Percentiles rank a stretch among this genome's conserved stretches.
Conservation (phyloP, 495 filamentous ascomycete species). For the Aspergillus ostianus region DNA sequence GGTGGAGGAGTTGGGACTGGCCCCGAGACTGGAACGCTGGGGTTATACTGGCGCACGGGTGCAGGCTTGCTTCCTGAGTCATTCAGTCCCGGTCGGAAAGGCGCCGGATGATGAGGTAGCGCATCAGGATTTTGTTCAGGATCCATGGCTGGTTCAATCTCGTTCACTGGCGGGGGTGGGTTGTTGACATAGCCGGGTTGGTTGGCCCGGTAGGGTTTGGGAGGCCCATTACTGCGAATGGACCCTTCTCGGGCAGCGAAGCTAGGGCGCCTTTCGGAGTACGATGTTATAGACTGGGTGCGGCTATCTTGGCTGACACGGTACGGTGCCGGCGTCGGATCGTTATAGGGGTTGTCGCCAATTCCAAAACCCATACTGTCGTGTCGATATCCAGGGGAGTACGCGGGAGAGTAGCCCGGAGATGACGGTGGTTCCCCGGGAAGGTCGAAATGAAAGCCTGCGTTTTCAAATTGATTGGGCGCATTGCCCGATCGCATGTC, state of each 20-base stretch:
- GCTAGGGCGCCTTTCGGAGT: conserved; percentile 11
- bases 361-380: conserved; percentile 24
- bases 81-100: conserved; percentile 76
- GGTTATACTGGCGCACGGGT: conserved; percentile 69
- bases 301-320: conserved; percentile 9
- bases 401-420: not conserved
- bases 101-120: conserved; percentile 74
- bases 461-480: conserved; percentile 52
- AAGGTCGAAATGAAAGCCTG: conserved; percentile 67
- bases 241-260: conserved; percentile 13
- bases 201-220: conserved; percentile 24
- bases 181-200: conserved; percentile 23
- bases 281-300: conserved; percentile 11
- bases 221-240: conserved; percentile 20
- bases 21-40: conserved; percentile 31
- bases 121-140: conserved; percentile 54
- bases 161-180: conserved; percentile 15
- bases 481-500: conserved; percentile 52
- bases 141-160: conserved; percentile 16
- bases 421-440: conserved; percentile 44
- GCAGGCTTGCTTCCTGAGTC: conserved; percentile 60
- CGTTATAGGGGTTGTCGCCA: conserved; percentile 11
- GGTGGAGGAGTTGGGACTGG: conserved; percentile 35
- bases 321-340: conserved; percentile 14
- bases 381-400: conserved; percentile 39